Base-by-base conservation (phyloP, 129 eudicot genomes). In the Pittosporum tobira region DNA sequence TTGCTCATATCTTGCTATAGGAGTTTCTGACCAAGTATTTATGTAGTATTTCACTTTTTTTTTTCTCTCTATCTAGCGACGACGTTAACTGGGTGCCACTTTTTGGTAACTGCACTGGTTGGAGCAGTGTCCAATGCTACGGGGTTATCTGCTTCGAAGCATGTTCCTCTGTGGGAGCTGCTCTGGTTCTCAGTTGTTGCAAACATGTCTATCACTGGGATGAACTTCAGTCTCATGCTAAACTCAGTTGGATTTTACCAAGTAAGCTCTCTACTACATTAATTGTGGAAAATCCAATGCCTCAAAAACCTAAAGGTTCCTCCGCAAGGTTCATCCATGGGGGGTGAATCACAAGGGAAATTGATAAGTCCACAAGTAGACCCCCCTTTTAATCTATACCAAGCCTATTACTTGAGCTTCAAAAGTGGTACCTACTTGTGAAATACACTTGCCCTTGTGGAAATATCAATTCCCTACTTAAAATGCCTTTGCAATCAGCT, bases 181-280 rank as follows among this genome's bases (percentile, higher is more conserved):
- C 63, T 81, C 42, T 76, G 83, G 87, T 81, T 81, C 68, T 76
- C 83, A 15, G 21, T 76, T 65, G 83, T 81, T 56, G 87, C 87
- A n/a, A 81, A 81, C 68, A 59, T 70, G 77, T 81, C 87, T 0
- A 81, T 81, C 31, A 73, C 83, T 1, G 87, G 87, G 65, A 81
- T 81, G 87, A 81, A 81, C 64, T 40, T 81, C 25, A 81, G 87
- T 54, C 83, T 81, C 51, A 81, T 81, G 87, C 77, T 76, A 0
- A 81, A 81, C 58, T 81, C 87, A 13, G 87, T 81, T 27, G 87
- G 87, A 28, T 81, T 81, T 66, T 81, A 81, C 66, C 87, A 81
- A 20, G 61, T 56, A 56, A 31, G 38, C n/a, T n/a, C 27, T 2
- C 36, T 12, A 1, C 24, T 19, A 4, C n/a, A n/a, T n/a, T n/a